phyloP scores from a whole-genome alignment of 345 rosid species.

The Mallotus nudiflorus region DNA sequence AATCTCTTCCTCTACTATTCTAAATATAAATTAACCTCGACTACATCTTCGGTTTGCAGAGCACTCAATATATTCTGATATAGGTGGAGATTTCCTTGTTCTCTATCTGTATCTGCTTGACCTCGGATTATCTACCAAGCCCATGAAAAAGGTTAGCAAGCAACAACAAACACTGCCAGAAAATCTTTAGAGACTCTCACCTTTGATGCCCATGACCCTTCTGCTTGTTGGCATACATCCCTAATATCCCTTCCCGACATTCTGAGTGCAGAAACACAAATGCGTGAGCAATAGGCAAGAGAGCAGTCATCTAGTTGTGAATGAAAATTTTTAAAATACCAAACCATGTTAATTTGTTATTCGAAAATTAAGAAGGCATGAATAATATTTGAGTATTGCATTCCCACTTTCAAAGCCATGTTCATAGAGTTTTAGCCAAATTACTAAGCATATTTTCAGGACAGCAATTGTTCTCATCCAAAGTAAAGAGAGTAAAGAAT shows the following conservation, averaged over 20 bases:
- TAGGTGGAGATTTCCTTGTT: constrained; percentile 58
- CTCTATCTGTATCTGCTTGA: constrained; percentile 40
- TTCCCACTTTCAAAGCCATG: neutral
- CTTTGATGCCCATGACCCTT: constrained; percentile 94
- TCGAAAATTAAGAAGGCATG: too few relatives aligned
- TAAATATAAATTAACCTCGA: too few relatives aligned
- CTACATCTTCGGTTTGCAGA: constrained; percentile 52
- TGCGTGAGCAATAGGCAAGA: too few relatives aligned
- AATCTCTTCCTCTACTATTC: too few relatives aligned
- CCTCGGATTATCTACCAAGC: constrained; percentile 68
- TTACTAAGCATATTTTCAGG: neutral
- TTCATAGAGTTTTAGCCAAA: neutral
- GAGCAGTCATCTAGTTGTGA: too few relatives aligned
- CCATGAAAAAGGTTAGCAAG: neutral
- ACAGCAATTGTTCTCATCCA: neutral
- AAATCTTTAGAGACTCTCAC: constrained; percentile 26
- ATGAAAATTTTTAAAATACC: too few relatives aligned
- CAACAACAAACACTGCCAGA: too few relatives aligned
- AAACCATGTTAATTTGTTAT: too few relatives aligned
- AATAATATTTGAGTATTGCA: too few relatives aligned
- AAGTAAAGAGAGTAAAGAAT: neutral
- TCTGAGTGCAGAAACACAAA: constrained; percentile 33
- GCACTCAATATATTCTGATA: constrained; percentile 63
- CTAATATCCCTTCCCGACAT: constrained; percentile 93
- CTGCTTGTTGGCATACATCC: constrained; percentile 91